phyloP scores from a whole-genome alignment of 768 basidiomycete genomes.

The Russula brevipes region DNA sequence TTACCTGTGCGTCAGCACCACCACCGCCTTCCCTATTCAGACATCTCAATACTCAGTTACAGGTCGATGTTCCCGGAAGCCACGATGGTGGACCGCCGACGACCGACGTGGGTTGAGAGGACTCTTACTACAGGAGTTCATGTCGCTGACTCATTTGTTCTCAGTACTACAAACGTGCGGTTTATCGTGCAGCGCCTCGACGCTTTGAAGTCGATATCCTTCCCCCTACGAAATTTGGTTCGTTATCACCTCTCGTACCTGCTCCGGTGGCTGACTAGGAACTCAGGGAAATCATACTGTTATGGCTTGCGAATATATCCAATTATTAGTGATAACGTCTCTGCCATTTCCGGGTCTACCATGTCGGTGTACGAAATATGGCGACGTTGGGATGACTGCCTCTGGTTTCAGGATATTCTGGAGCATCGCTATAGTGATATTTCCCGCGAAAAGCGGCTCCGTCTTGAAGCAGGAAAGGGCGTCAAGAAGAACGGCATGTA shows the following conservation, averaged over 20 bases:
- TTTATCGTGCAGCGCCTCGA: conserved; percentile 15
- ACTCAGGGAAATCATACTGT: conserved; percentile 22
- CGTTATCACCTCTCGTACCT: not conserved
- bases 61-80: not conserved
- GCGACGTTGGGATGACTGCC: conserved; percentile 79
- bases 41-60: not conserved
- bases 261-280: not conserved
- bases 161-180: conserved; percentile 22
- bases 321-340: conserved; percentile 14
- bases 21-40: not conserved
- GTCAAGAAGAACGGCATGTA: conserved; percentile 67
- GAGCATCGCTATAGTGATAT: conserved; percentile 59
- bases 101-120: conserved; percentile 10
- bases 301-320: conserved; percentile 30
- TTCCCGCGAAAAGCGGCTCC: conserved; percentile 61
- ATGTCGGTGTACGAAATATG: conserved; percentile 63
- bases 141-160: conserved; percentile 24
- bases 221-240: conserved; percentile 26
- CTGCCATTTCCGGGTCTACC: conserved; percentile 28
- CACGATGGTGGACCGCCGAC: conserved; percentile 8
- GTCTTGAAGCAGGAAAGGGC: conserved; percentile 67
- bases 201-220: conserved; percentile 13
- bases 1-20: conserved; percentile 21
- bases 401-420: conserved; percentile 66
- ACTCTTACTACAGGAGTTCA: not conserved